Evolutionary conservation across 768 basidiomycete species (phyloP).

Genomic region (Suillus variegatus): DNA sequence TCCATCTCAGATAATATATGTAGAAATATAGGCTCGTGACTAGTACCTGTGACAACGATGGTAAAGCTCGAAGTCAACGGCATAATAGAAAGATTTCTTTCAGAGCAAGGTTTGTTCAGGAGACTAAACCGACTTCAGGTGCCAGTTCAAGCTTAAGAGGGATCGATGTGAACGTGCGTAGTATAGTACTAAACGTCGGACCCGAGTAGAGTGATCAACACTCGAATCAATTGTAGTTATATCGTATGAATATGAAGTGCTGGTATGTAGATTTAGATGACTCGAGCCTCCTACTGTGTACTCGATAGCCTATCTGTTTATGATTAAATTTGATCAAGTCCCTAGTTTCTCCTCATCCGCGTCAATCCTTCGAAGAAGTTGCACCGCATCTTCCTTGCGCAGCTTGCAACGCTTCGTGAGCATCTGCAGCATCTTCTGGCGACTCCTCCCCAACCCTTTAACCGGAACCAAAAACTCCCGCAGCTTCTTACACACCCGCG

Average conservation of each 20-base stretch:
- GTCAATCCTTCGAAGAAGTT: constrained; percentile 23
- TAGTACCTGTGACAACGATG: too few species aligned
- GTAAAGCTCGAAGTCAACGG: too few species aligned
- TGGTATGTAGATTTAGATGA: background rate
- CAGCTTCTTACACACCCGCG: constrained; percentile 1
- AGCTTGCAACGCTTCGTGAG: constrained; percentile 30
- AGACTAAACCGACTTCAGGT: background rate
- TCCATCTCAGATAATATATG: too few species aligned
- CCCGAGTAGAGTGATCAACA: background rate
- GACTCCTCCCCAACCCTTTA: background rate
- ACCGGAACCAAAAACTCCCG: background rate
- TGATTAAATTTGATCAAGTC: background rate
- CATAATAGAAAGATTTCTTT: too few species aligned
- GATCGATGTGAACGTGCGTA: background rate
- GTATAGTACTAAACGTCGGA: background rate
- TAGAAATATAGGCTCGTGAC: too few species aligned
- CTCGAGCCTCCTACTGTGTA: background rate
- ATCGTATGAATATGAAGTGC: background rate
- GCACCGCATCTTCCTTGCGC: constrained; percentile 19
- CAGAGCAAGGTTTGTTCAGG: background rate
- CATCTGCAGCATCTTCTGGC: constrained; percentile 5
- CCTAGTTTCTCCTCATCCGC: background rate
- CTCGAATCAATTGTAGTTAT: background rate
- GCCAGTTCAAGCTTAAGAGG: background rate
- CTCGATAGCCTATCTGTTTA: background rate